Conservation (phyloP, 2,329 filamentous ascomycete genomes). For the Seiridium cupressi region DNA sequence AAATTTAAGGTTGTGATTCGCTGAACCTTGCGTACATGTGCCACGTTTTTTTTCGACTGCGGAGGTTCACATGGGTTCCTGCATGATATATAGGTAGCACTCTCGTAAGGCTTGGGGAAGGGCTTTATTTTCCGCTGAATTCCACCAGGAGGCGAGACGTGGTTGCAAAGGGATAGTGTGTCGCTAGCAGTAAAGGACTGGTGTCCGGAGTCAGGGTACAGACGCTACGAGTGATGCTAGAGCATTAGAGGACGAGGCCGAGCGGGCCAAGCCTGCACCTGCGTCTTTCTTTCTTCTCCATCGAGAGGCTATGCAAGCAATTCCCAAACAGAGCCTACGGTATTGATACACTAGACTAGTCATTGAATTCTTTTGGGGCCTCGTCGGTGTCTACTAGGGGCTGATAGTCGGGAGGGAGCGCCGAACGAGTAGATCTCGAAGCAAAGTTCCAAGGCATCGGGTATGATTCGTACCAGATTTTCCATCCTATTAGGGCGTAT, state of each 20-base stretch:
- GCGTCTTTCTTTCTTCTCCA: neutral
- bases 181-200: neutral
- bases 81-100: neutral
- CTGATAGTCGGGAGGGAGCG: too few relatives aligned
- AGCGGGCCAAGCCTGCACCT: neutral
- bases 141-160: neutral
- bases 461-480: too few relatives aligned
- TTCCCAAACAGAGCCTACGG: too few relatives aligned
- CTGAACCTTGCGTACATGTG: neutral
- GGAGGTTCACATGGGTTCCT: neutral
- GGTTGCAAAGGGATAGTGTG: neutral
- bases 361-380: too few relatives aligned
- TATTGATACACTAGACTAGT: too few relatives aligned
- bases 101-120: neutral
- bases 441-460: too few relatives aligned
- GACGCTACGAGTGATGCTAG: neutral
- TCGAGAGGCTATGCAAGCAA: too few relatives aligned
- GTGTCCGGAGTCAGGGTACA: neutral
- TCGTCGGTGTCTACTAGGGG: too few relatives aligned
- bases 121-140: neutral
- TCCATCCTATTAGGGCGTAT: too few relatives aligned
- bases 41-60: neutral
- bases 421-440: too few relatives aligned
- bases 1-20: neutral
- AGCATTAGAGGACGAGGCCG: neutral